phyloP scores from a whole-genome alignment of 1,284 basidiomycete genomes.

The Bondarzewia mesenterica region DNA sequence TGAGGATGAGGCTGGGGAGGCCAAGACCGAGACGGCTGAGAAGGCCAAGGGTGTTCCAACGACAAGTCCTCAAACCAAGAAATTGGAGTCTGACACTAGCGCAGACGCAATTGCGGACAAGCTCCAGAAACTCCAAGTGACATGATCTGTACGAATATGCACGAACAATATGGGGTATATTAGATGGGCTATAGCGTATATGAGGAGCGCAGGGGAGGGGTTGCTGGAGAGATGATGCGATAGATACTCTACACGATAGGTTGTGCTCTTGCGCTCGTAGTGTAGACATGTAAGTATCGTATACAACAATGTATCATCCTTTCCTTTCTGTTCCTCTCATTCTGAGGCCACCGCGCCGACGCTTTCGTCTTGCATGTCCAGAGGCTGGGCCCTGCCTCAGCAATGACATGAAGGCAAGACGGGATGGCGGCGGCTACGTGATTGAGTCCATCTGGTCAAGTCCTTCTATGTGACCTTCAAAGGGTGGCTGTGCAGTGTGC shows the following conservation, averaged over 20 bases:
- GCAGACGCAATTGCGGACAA: constrained; percentile 31
- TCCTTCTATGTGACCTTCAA: constrained; percentile 21
- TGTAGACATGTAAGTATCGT: not conserved
- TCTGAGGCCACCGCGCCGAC: no score
- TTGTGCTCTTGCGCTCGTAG: not conserved
- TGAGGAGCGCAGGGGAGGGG: not conserved
- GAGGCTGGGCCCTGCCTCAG: no score
- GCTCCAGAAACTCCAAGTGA: constrained; percentile 35
- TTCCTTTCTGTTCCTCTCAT: not conserved
- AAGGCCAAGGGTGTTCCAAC: constrained; percentile 11
- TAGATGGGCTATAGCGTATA: not conserved
- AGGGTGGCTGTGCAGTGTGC: constrained; percentile 10
- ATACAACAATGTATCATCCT: not conserved
- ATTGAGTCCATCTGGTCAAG: constrained; percentile 25
- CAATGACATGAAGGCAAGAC: no score
- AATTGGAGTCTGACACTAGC: constrained; percentile 7
- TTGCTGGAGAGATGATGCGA: not conserved
- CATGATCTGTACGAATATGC: constrained; percentile 12
- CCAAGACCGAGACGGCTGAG: constrained; percentile 9
- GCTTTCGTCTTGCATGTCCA: no score
- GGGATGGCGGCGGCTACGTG: no score
- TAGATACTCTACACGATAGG: not conserved
- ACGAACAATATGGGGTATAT: not conserved
- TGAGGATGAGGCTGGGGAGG: constrained; percentile 33
- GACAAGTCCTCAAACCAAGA: no score